Percentiles rank a stretch among this genome's conserved stretches.
These are phyloP conservation scores for Paragyromitra xinjiangensis DNA, from an alignment of 495 filamentous ascomycete species.

Conservation along the genomic window DNA sequence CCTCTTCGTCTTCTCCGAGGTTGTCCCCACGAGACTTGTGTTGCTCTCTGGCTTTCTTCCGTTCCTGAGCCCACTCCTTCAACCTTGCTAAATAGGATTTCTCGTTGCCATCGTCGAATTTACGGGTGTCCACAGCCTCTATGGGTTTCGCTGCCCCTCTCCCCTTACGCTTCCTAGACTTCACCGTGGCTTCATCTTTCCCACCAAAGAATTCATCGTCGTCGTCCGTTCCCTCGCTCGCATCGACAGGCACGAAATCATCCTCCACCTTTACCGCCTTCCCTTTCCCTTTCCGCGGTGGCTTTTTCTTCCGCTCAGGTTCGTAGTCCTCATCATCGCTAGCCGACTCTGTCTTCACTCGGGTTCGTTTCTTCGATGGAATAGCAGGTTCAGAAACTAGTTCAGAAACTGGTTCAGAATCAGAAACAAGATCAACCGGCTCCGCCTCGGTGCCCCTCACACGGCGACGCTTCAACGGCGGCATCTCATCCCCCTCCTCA, in stretches of 20 bases:
- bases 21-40: constrained; percentile 6
- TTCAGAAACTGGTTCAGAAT: constrained; percentile 3
- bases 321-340: constrained; percentile 37
- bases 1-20: constrained; percentile 49
- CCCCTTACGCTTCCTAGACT: constrained; percentile 59
- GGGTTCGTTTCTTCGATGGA: constrained; percentile 1
- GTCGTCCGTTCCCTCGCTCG: constrained; percentile 43
- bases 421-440: constrained; percentile 1
- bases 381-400: background rate
- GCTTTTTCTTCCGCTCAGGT: constrained; percentile 23
- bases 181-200: constrained; percentile 47
- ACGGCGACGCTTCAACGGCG: constrained; percentile 20
- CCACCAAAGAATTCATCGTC: constrained; percentile 54
- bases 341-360: background rate
- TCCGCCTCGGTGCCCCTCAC: background rate
- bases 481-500: constrained; percentile 6
- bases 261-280: constrained; percentile 9
- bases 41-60: constrained; percentile 70
- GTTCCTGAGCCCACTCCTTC: constrained; percentile 73
- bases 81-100: constrained; percentile 79
- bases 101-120: constrained; percentile 93
- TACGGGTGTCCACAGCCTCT: constrained; percentile 66
- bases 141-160: constrained; percentile 58
- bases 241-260: constrained; percentile 1
- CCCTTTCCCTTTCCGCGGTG: background rate